These are phyloP conservation scores for Rhodotorula toruloides DNA, from an alignment of 768 basidiomycete species.

Conservation along the genomic window DNA sequence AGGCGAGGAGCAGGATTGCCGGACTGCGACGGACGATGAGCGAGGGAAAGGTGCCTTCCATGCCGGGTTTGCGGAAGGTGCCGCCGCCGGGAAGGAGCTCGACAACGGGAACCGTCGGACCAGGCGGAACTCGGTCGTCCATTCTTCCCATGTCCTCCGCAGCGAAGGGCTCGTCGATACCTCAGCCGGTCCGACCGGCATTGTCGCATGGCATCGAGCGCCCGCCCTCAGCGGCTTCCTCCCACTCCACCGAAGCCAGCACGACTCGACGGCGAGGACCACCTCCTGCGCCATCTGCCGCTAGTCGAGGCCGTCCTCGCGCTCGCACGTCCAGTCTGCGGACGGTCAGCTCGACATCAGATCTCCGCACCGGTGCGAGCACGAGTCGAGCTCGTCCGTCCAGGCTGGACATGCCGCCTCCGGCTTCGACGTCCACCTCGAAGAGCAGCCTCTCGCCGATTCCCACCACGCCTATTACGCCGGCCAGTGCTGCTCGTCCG, in stretches of 20 bases:
- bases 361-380: background rate
- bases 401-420: background rate
- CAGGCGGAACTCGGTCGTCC: no score
- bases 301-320: slow-evolving; percentile 19
- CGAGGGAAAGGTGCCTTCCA: background rate
- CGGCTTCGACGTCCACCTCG: background rate
- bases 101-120: background rate
- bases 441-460: background rate
- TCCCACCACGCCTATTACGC: slow-evolving; percentile 1
- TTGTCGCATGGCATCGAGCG: slow-evolving; percentile 8
- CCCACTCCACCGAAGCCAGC: background rate
- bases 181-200: slow-evolving; percentile 2
- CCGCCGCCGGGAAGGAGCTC: slow-evolving; percentile 1
- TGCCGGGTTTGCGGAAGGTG: background rate
- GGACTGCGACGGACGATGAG: slow-evolving; percentile 8
- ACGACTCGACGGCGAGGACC: background rate
- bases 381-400: background rate
- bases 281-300: slow-evolving; percentile 27
- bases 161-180: background rate
- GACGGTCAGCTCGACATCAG: slow-evolving; percentile 1
- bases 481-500: background rate
- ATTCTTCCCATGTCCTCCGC: background rate
- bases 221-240: background rate
- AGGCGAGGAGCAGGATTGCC: background rate
- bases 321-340: slow-evolving; percentile 13